Percentiles rank a stretch among this genome's conserved stretches.
phyloP scores from a whole-genome alignment of 148 eudicot genomes.

The Cornus suecica region DNA sequence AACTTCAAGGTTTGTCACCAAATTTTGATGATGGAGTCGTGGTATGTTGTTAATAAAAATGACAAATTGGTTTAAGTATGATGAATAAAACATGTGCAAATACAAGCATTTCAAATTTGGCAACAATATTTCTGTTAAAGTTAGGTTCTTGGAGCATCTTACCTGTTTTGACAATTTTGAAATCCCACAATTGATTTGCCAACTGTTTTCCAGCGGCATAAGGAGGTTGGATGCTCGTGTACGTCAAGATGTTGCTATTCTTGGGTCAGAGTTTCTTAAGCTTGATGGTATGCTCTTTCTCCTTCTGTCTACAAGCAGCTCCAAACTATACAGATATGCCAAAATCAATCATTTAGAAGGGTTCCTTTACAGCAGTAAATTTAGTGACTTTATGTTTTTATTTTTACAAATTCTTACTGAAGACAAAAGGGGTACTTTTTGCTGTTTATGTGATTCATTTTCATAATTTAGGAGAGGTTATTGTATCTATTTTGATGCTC shows the following conservation, averaged over 20 bases:
- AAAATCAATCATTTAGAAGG: background rate
- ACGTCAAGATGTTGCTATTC: constrained; percentile 84
- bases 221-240: constrained; percentile 86
- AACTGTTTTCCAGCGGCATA: constrained; percentile 56
- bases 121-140: background rate
- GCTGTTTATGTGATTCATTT: background rate
- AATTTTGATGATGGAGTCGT: background rate
- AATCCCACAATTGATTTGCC: constrained; percentile 7
- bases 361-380: background rate
- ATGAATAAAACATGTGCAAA: background rate
- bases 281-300: constrained; percentile 64
- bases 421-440: background rate
- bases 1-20: background rate
- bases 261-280: constrained; percentile 83
- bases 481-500: background rate
- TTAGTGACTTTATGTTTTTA: background rate
- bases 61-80: background rate
- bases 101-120: background rate
- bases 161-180: background rate
- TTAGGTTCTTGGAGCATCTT: background rate
- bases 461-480: background rate
- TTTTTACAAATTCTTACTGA: background rate
- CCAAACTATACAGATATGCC: background rate
- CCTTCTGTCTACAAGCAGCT: background rate
- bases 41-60: background rate